phyloP scores from a whole-genome alignment of 2,329 filamentous ascomycete genomes.

The Clarireedia hainanense region DNA sequence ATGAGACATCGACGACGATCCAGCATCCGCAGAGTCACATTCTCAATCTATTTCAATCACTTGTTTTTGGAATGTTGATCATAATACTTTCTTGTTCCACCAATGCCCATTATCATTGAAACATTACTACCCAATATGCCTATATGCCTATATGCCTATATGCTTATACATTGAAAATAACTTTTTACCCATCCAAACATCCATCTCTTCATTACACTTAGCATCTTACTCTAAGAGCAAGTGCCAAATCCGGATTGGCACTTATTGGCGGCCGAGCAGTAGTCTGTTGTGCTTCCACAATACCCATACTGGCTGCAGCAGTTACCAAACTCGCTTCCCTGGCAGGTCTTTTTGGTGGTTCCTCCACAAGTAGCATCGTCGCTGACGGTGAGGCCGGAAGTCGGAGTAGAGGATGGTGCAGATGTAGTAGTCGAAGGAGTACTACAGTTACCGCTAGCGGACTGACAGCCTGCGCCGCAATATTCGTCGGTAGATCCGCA shows the following conservation, averaged over 20 bases:
- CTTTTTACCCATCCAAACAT: neutral
- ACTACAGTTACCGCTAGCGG: slow-evolving; percentile 11
- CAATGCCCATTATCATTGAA: neutral
- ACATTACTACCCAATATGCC: neutral
- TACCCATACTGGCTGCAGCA: slow-evolving; percentile 15
- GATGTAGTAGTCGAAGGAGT: neutral
- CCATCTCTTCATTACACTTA: neutral
- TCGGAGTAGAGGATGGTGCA: neutral
- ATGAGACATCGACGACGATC: no score
- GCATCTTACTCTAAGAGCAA: neutral
- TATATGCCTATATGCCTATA: neutral
- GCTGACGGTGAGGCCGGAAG: slow-evolving; percentile 3
- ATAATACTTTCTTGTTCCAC: neutral
- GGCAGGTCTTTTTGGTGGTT: slow-evolving; percentile 10
- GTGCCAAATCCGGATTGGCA: slow-evolving; percentile 4
- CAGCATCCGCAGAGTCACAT: neutral
- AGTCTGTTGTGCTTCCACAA: slow-evolving; percentile 4
- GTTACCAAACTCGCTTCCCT: slow-evolving; percentile 14
- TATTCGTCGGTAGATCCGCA: slow-evolving; percentile 27
- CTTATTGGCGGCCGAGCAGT: slow-evolving; percentile 1
- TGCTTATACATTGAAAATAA: neutral
- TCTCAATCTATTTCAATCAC: neutral
- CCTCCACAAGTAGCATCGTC: slow-evolving; percentile 13
- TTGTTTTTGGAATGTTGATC: neutral
- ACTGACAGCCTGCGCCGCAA: slow-evolving; percentile 27